These are phyloP conservation scores for Ogataea angusta DNA, from an alignment of 805 yeast species.

Conservation along the genomic window DNA sequence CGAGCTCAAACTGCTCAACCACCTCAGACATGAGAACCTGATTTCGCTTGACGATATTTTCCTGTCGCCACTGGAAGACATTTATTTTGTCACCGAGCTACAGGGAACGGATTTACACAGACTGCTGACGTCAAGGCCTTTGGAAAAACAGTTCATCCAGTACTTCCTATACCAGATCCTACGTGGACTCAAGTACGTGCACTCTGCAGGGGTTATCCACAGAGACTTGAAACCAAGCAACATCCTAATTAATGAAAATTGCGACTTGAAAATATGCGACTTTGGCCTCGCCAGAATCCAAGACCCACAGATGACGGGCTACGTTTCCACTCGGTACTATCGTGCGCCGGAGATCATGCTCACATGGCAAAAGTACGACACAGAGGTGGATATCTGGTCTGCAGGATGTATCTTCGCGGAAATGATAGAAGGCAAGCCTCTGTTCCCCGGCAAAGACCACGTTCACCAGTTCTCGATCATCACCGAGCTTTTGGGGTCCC, in stretches of 20 bases:
- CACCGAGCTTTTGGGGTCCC: slow-evolving; percentile 89
- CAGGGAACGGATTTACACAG: slow-evolving; percentile 97
- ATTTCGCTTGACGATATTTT: slow-evolving; percentile 92
- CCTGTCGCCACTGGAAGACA: slow-evolving; percentile 91
- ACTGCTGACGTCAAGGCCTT: slow-evolving; percentile 84
- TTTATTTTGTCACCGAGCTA: slow-evolving; percentile 91
- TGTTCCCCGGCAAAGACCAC: slow-evolving; percentile 97
- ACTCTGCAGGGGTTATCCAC: slow-evolving; percentile 93
- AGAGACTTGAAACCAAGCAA: slow-evolving; percentile 93
- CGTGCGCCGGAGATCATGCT: slow-evolving; percentile 98
- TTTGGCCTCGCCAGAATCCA: slow-evolving; percentile 96
- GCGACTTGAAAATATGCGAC: slow-evolving; percentile 93
- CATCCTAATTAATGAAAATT: slow-evolving; percentile 85
- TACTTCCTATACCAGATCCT: slow-evolving; percentile 93
- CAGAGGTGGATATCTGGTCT: slow-evolving; percentile 97
- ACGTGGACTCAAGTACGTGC: slow-evolving; percentile 91
- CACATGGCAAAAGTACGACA: slow-evolving; percentile 97
- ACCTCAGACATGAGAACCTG: slow-evolving; percentile 89
- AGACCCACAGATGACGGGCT: slow-evolving; percentile 99
- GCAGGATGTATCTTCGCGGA: slow-evolving; percentile 97
- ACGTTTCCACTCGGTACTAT: slow-evolving; percentile 92
- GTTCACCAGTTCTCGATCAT: slow-evolving; percentile 97
- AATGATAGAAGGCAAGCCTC: slow-evolving; percentile 95
- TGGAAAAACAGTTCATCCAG: slow-evolving; percentile 94
- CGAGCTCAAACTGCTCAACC: slow-evolving; percentile 89